Percentiles rank a stretch among this genome's conserved stretches.
These are phyloP conservation scores for Clohesyomyces aquaticus DNA, from an alignment of 495 filamentous ascomycete genomes.

Conservation along the genomic window DNA sequence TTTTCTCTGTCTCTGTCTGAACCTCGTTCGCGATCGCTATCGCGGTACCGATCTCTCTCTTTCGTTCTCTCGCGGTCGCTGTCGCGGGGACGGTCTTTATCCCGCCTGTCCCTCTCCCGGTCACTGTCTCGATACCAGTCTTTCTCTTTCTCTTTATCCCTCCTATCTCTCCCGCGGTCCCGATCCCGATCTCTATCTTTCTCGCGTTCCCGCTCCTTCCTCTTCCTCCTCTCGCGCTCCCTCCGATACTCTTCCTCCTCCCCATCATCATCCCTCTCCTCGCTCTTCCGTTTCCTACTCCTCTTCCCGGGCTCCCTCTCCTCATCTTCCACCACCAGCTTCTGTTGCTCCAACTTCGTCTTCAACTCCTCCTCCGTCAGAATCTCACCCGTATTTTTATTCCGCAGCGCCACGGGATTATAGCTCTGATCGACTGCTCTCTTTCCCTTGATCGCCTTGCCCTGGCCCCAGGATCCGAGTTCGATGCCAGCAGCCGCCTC, in stretches of 20 bases:
- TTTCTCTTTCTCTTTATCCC: constrained; percentile 8
- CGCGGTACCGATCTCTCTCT: background rate
- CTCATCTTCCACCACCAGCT: constrained; percentile 39
- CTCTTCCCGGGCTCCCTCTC: constrained; percentile 6
- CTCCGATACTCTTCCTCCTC: background rate
- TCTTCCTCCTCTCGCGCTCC: constrained; percentile 7
- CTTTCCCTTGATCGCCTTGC: constrained; percentile 54
- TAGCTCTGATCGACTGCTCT: constrained; percentile 61
- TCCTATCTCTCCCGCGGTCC: background rate
- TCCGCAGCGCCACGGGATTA: constrained; percentile 67
- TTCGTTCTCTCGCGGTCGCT: background rate
- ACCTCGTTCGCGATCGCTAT: constrained; percentile 4
- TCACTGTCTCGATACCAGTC: constrained; percentile 34
- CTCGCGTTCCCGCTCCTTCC: constrained; percentile 11
- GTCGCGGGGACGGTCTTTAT: constrained; percentile 9
- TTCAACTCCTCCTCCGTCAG: constrained; percentile 67
- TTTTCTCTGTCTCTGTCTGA: background rate
- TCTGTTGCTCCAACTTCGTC: constrained; percentile 51
- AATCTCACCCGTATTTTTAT: constrained; percentile 67
- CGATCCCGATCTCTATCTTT: constrained; percentile 15
- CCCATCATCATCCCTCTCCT: constrained; percentile 6
- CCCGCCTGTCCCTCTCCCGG: constrained; percentile 25
- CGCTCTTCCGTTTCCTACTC: constrained; percentile 27
- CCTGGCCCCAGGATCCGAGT: constrained; percentile 76
- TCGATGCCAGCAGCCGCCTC: constrained; percentile 74